phyloP scores from a whole-genome alignment of 2,329 filamentous ascomycete genomes.

The Fusarium napiforme region DNA sequence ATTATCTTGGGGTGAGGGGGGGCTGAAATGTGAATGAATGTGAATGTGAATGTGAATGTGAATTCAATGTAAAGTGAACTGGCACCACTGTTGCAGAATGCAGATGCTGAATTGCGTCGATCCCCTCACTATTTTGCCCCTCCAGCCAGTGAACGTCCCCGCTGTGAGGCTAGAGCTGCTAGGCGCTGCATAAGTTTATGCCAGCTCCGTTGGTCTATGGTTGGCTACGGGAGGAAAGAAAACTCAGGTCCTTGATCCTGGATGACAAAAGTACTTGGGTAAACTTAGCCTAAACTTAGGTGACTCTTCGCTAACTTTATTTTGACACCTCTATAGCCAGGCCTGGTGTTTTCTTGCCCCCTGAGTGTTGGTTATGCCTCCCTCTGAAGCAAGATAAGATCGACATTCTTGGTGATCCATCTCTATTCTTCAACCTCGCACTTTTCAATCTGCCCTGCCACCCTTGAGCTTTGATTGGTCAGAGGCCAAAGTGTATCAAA shows the following conservation, averaged over 20 bases:
- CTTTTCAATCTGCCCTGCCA: conserved; percentile 2
- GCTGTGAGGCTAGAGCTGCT: conserved; percentile 34
- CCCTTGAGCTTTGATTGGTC: conserved; percentile 35
- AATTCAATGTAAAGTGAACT: conserved; percentile 34
- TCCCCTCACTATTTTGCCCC: conserved; percentile 34
- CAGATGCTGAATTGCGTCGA: conserved; percentile 37
- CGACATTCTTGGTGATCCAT: conserved; percentile 34
- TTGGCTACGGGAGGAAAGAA: background rate
- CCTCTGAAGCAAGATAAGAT: conserved; percentile 36
- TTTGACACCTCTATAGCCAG: no score
- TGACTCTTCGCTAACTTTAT: no score
- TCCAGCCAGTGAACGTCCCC: conserved; percentile 36
- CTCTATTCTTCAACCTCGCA: conserved; percentile 15
- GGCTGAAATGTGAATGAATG: conserved; percentile 29
- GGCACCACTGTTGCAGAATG: conserved; percentile 45
- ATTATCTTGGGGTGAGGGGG: conserved; percentile 23
- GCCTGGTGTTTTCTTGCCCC: no score
- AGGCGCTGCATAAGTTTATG: conserved; percentile 37
- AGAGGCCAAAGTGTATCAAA: conserved; percentile 19
- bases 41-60: background rate
- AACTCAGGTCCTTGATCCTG: no score
- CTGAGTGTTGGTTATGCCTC: background rate
- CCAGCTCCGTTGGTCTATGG: conserved; percentile 22
- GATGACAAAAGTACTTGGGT: no score
- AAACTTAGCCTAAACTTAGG: no score